phyloP scores from a whole-genome alignment of 305 asterid genomes.

The Andrographis paniculata region DNA sequence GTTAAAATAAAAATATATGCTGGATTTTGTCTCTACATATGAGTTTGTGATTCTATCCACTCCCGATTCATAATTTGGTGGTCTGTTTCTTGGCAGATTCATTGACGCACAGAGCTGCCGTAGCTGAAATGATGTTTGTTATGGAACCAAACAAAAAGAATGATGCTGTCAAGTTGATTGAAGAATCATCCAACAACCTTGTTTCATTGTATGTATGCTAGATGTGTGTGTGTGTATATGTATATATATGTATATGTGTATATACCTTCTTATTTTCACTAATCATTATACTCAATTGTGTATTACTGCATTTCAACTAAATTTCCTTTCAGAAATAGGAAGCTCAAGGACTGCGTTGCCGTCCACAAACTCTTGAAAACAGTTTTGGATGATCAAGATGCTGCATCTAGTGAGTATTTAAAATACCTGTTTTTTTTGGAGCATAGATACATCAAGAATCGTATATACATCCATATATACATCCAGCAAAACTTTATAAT shows the following conservation, averaged over 20 bases:
- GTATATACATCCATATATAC: neutral
- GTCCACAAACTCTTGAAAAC: constrained; percentile 61
- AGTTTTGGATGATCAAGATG: constrained; percentile 49
- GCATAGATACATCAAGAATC: neutral
- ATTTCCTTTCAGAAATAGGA: constrained; percentile 48
- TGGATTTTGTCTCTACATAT: constrained; percentile 9
- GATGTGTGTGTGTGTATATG: neutral
- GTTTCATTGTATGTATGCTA: constrained; percentile 45
- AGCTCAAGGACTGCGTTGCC: constrained; percentile 59
- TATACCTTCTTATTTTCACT: too few species aligned
- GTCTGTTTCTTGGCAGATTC: constrained; percentile 47
- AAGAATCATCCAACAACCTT: constrained; percentile 49
- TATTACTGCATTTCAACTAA: neutral
- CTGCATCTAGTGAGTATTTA: constrained; percentile 58
- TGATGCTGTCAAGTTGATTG: constrained; percentile 69
- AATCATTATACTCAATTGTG: neutral
- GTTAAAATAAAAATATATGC: constrained; percentile 29
- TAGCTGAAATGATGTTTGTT: constrained; percentile 77
- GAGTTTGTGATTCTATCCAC: constrained; percentile 2
- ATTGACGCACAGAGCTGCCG: constrained; percentile 83
- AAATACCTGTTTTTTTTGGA: neutral
- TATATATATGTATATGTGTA: too few species aligned
- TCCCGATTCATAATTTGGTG: constrained; percentile 13
- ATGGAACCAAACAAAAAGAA: constrained; percentile 73
- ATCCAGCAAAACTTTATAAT: neutral